phyloP scores from a whole-genome alignment of 768 basidiomycete species.

The Scleroderma citrinum region DNA sequence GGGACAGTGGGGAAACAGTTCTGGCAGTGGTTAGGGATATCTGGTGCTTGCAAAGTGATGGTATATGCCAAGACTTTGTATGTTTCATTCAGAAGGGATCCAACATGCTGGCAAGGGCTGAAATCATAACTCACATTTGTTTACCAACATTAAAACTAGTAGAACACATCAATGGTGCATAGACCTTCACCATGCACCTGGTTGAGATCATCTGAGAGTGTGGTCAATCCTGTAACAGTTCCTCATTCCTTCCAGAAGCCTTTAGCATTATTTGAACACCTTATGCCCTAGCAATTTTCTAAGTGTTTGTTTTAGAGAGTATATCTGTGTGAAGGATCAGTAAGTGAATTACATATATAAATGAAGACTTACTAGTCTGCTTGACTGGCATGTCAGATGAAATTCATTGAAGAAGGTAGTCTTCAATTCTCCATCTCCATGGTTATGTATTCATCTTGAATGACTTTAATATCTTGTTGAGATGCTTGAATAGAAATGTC shows the following conservation, averaged over 20 bases:
- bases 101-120: too few relatives aligned
- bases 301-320: too few relatives aligned
- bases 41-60: not conserved
- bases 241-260: constrained; percentile 21
- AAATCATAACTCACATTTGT: too few relatives aligned
- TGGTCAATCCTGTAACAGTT: constrained; percentile 11
- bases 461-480: not conserved
- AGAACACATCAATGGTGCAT: too few relatives aligned
- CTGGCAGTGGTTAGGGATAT: not conserved
- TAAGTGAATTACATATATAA: too few relatives aligned
- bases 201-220: constrained; percentile 16
- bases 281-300: not conserved
- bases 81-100: not conserved
- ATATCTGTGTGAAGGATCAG: too few relatives aligned
- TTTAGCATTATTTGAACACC: constrained; percentile 3
- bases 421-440: constrained; percentile 27
- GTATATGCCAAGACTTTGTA: not conserved
- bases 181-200: constrained; percentile 15
- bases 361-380: not conserved
- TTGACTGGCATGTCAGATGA: constrained; percentile 1
- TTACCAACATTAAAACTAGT: too few relatives aligned
- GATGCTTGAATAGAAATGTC: constrained; percentile 31
- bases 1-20: not conserved
- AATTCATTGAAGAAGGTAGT: constrained; percentile 23
- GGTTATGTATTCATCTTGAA: constrained; percentile 32